A percentile compares a stretch with the other conserved stretches of the same genome.
These are phyloP conservation scores for Geotrichum citri-aurantii DNA, from an alignment of 1,139 yeast genomes.

Conservation along the genomic window DNA sequence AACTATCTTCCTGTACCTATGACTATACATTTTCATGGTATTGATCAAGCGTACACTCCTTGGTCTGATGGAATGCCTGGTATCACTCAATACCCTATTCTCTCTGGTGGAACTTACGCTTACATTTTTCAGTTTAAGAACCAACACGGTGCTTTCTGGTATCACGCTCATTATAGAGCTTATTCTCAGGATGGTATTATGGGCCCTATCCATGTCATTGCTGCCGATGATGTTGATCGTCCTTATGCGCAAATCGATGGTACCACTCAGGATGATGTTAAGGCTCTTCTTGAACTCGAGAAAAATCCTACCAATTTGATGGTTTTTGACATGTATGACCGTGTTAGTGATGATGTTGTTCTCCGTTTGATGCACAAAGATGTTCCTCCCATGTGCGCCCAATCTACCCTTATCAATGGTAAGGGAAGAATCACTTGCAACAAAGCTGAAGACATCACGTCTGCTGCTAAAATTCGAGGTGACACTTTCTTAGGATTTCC, in stretches of 20 bases:
- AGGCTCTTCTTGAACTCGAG: slow-evolving; percentile 28
- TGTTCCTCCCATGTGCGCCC: slow-evolving; percentile 38
- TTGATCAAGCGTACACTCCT: slow-evolving; percentile 37
- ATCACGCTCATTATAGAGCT: slow-evolving; percentile 39
- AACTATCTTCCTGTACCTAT: slow-evolving; percentile 28
- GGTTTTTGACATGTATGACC: slow-evolving; percentile 28
- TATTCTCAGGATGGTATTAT: slow-evolving; percentile 38
- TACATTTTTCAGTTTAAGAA: slow-evolving; percentile 32
- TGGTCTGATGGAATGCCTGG: slow-evolving; percentile 41
- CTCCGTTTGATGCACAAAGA: slow-evolving; percentile 34
- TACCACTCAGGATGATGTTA: slow-evolving; percentile 30
- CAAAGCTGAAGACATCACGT: slow-evolving; percentile 18
- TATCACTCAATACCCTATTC: slow-evolving; percentile 35
- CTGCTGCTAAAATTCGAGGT: slow-evolving; percentile 17
- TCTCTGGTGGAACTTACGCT: slow-evolving; percentile 32
- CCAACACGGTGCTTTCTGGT: slow-evolving; percentile 39
- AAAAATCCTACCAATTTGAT: slow-evolving; percentile 29
- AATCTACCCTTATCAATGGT: slow-evolving; percentile 37
- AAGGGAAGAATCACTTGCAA: slow-evolving; percentile 36
- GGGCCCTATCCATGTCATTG: slow-evolving; percentile 26
- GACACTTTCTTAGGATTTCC: background rate
- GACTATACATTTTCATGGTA: slow-evolving; percentile 37
- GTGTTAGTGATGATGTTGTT: slow-evolving; percentile 17
- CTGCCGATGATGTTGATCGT: slow-evolving; percentile 5
- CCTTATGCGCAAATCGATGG: slow-evolving; percentile 26